phyloP scores from a whole-genome alignment of 1,139 yeast species.

The Suhomyces guaymorum region DNA sequence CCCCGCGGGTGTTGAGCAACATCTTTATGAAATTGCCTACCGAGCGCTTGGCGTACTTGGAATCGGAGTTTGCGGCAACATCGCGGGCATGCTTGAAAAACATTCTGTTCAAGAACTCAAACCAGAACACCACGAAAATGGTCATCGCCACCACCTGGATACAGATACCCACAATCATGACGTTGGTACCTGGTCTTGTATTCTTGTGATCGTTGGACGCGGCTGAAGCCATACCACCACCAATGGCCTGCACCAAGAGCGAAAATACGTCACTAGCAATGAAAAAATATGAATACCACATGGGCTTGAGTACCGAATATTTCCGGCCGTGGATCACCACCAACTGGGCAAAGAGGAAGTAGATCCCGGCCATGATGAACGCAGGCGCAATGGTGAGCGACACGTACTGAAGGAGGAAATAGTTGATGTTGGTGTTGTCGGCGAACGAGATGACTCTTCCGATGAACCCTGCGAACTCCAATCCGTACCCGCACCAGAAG shows the following conservation, averaged over 20 bases:
- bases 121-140: constrained; percentile 58
- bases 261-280: constrained; percentile 68
- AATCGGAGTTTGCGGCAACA: constrained; percentile 17
- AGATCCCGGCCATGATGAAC: constrained; percentile 85
- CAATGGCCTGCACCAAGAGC: constrained; percentile 74
- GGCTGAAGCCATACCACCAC: constrained; percentile 76
- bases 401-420: constrained; percentile 65
- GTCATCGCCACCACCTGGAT: constrained; percentile 78
- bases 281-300: constrained; percentile 72
- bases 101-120: constrained; percentile 51
- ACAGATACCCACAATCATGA: constrained; percentile 81
- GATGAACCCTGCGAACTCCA: constrained; percentile 72
- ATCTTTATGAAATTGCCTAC: constrained; percentile 31
- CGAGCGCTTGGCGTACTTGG: constrained; percentile 28
- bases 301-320: constrained; percentile 66
- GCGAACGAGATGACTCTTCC: constrained; percentile 55
- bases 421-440: constrained; percentile 39
- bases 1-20: constrained; percentile 29
- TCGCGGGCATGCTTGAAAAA: constrained; percentile 33
- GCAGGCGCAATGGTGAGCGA: constrained; percentile 83
- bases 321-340: constrained; percentile 67
- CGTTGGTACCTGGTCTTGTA: constrained; percentile 60
- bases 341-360: constrained; percentile 72
- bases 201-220: constrained; percentile 40
- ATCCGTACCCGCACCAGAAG: constrained; percentile 57